Conservation (phyloP, 2,329 filamentous ascomycete genomes). For the Penicillium polonicum region DNA sequence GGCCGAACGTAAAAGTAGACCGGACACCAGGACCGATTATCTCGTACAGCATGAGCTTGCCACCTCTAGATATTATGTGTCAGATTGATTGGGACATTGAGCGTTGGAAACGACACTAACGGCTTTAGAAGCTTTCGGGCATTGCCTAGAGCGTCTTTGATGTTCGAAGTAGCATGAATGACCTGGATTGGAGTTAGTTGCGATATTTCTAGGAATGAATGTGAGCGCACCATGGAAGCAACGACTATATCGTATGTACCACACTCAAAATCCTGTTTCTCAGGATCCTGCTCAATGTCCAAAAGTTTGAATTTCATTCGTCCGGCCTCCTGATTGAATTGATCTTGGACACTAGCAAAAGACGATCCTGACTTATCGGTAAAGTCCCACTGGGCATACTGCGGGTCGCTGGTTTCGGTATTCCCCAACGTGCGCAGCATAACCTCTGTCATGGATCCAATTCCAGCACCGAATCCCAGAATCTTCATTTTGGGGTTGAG, state of each 20-base stretch:
- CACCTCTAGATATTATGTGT: background rate
- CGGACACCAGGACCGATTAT: background rate
- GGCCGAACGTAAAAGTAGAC: background rate
- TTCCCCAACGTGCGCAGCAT: background rate
- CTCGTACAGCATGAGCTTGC: conserved; percentile 2
- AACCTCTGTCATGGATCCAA: conserved; percentile 2
- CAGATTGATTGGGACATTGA: background rate
- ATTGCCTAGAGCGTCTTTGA: background rate
- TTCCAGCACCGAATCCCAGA: conserved; percentile 17
- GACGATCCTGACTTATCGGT: conserved; percentile 20
- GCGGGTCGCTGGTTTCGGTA: background rate
- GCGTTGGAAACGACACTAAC: background rate
- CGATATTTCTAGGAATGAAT: background rate
- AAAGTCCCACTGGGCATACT: conserved; percentile 2
- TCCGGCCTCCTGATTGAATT: conserved; percentile 9
- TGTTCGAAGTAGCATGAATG: background rate
- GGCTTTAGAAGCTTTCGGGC: background rate
- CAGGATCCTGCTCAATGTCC: conserved; percentile 19
- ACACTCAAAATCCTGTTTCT: conserved; percentile 17
- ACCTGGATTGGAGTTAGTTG: background rate
- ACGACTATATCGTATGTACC: conserved; percentile 22
- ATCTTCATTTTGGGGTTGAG: conserved; percentile 13
- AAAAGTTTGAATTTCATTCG: conserved; percentile 15
- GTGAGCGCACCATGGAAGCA: conserved; percentile 1
- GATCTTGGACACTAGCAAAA: conserved; percentile 8